Evolutionary conservation across 2,329 filamentous ascomycete species (phyloP).

Genomic region (Dothidotthia symphoricarpi): DNA sequence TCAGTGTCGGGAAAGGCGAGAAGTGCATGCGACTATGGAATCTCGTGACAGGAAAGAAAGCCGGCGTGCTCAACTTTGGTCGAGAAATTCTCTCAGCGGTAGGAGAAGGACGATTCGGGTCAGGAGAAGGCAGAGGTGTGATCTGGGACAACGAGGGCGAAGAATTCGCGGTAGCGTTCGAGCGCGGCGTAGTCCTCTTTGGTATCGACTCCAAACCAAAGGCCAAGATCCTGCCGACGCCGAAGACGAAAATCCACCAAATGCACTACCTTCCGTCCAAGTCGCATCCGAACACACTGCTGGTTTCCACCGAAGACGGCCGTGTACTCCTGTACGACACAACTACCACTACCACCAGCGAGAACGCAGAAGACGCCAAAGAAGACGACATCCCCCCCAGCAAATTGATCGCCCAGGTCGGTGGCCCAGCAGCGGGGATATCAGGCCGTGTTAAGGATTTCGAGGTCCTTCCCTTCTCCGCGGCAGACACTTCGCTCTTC

Average conservation of each 20-base stretch:
- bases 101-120: slow-evolving; percentile 72
- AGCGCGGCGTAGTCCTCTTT: slow-evolving; percentile 79
- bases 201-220: slow-evolving; percentile 82
- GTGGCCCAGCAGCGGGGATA: slow-evolving; percentile 68
- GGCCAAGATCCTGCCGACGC: slow-evolving; percentile 67
- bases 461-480: slow-evolving; percentile 56
- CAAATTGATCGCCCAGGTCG: slow-evolving; percentile 68
- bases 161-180: slow-evolving; percentile 87
- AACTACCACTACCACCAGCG: slow-evolving; percentile 47
- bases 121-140: slow-evolving; percentile 79
- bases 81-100: slow-evolving; percentile 69
- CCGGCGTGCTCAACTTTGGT: slow-evolving; percentile 84
- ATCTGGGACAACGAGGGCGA: slow-evolving; percentile 75
- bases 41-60: slow-evolving; percentile 92
- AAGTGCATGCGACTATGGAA: slow-evolving; percentile 94
- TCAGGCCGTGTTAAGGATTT: slow-evolving; percentile 85
- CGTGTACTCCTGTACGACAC: slow-evolving; percentile 81
- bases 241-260: slow-evolving; percentile 78
- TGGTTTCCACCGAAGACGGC: slow-evolving; percentile 87
- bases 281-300: slow-evolving; percentile 59
- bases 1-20: slow-evolving; percentile 87
- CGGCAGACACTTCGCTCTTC: slow-evolving; percentile 42
- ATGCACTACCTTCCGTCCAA: slow-evolving; percentile 65
- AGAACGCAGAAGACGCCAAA: slow-evolving; percentile 35
- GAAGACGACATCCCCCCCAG: slow-evolving; percentile 58